Conservation (phyloP, 495 filamentous ascomycete genomes). For the Penicillium waksmanii region DNA sequence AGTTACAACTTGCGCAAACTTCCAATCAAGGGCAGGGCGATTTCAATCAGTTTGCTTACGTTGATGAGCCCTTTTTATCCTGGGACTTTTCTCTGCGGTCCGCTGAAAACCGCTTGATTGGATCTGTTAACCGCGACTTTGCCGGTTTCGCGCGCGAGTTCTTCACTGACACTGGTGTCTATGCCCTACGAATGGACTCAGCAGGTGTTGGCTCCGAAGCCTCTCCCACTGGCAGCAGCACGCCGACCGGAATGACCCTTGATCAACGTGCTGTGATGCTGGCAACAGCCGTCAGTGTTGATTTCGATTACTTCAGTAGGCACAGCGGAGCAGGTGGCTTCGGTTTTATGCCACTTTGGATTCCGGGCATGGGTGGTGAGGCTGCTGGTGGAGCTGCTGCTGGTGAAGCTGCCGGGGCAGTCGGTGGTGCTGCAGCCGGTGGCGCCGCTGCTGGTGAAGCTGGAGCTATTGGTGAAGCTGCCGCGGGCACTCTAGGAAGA, state of each 20-base stretch:
- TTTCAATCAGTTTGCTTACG: conserved; percentile 66
- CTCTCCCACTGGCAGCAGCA: conserved; percentile 23
- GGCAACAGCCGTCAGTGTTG: conserved; percentile 69
- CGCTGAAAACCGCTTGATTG: conserved; percentile 51
- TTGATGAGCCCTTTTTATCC: conserved; percentile 59
- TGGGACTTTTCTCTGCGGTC: conserved; percentile 62
- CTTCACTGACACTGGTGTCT: conserved; percentile 74
- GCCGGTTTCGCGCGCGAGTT: conserved; percentile 69
- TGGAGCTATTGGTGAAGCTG: conserved; percentile 41
- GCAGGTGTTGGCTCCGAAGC: conserved; percentile 49
- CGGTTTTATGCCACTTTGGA: conserved; percentile 63
- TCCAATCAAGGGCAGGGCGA: conserved; percentile 41
- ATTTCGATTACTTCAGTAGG: conserved; percentile 76
- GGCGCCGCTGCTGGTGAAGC: conserved; percentile 46
- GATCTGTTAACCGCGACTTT: conserved; percentile 71
- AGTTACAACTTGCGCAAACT: conserved; percentile 44
- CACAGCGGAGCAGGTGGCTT: conserved; percentile 53
- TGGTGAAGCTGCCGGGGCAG: conserved; percentile 47
- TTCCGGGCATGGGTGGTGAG: conserved; percentile 57
- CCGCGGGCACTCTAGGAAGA: conserved; percentile 36
- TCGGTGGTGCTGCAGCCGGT: conserved; percentile 39
- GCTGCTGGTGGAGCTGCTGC: conserved; percentile 50
- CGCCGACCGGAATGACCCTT: conserved; percentile 61
- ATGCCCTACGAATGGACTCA: conserved; percentile 70
- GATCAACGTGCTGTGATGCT: conserved; percentile 75